Evolutionary conservation across 2,329 filamentous ascomycete species (phyloP).

Genomic region (Colletotrichum filicis): DNA sequence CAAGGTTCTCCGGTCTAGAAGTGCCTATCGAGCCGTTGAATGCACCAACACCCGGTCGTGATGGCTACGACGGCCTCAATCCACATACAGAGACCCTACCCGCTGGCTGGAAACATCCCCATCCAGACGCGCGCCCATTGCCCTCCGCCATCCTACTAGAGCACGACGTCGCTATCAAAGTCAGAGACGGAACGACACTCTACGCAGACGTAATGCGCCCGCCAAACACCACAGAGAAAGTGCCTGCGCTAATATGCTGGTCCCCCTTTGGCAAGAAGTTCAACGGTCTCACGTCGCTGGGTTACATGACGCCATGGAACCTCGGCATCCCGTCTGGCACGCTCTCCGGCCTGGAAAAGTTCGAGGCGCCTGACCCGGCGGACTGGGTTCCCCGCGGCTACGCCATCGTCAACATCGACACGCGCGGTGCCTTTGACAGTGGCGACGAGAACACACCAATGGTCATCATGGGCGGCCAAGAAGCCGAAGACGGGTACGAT

Average conservation of each 20-base stretch:
- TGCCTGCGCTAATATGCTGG: conserved; percentile 57
- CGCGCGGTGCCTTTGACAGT: conserved; percentile 41
- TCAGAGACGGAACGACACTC: conserved; percentile 53
- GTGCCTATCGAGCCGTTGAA: conserved; percentile 15
- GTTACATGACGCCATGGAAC: conserved; percentile 48
- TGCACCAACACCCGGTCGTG: background rate
- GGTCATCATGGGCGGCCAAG: conserved; percentile 38
- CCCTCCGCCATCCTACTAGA: conserved; percentile 49
- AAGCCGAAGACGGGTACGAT: conserved; percentile 40
- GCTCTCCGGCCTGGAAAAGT: conserved; percentile 41
- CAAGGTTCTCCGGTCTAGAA: background rate
- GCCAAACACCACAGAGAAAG: conserved; percentile 41
- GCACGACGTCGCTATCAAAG: conserved; percentile 52
- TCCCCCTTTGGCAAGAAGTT: conserved; percentile 58
- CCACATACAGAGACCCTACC: conserved; percentile 51
- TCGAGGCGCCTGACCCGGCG: conserved; percentile 44
- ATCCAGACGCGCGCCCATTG: conserved; percentile 2
- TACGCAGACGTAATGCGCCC: conserved; percentile 59
- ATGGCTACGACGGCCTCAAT: conserved; percentile 40
- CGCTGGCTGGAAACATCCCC: conserved; percentile 48
- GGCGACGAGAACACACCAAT: conserved; percentile 38
- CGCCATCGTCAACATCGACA: conserved; percentile 43
- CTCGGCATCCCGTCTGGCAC: conserved; percentile 46
- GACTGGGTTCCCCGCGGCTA: conserved; percentile 43
- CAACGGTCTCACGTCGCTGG: conserved; percentile 49